Conservation (phyloP, 2,329 filamentous ascomycete genomes). For the Colletotrichum limetticola region DNA sequence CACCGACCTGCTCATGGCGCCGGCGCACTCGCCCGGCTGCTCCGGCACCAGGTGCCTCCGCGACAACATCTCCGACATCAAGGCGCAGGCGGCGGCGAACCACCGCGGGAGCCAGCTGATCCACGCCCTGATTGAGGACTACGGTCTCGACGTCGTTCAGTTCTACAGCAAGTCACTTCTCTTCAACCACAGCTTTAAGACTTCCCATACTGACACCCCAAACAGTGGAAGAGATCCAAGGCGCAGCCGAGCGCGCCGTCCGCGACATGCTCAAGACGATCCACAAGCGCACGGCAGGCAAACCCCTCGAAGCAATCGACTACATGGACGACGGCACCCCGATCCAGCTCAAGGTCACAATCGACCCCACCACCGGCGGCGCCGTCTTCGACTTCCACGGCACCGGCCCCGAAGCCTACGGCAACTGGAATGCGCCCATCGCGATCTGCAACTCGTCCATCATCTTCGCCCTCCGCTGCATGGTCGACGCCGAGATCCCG, state of each 20-base stretch:
- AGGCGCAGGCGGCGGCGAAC: slow-evolving; percentile 88
- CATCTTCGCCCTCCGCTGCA: slow-evolving; percentile 46
- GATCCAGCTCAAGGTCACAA: slow-evolving; percentile 79
- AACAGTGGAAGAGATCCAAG: slow-evolving; percentile 78
- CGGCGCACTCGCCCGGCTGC: slow-evolving; percentile 79
- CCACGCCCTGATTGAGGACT: slow-evolving; percentile 76
- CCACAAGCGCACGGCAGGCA: slow-evolving; percentile 74
- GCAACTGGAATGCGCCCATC: slow-evolving; percentile 44
- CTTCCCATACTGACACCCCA: background rate
- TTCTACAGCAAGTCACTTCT: slow-evolving; percentile 52
- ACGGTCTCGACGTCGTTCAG: slow-evolving; percentile 76
- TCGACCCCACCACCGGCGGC: slow-evolving; percentile 78
- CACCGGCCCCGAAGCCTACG: slow-evolving; percentile 43
- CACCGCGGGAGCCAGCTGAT: slow-evolving; percentile 85
- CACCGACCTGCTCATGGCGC: slow-evolving; percentile 76
- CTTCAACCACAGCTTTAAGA: background rate
- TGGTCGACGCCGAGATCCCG: slow-evolving; percentile 47
- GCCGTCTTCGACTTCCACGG: slow-evolving; percentile 69
- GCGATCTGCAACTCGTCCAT: slow-evolving; percentile 47
- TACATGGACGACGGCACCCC: slow-evolving; percentile 90
- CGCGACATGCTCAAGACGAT: slow-evolving; percentile 78
- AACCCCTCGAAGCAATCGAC: slow-evolving; percentile 79
- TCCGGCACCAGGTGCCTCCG: slow-evolving; percentile 81
- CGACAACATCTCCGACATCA: slow-evolving; percentile 88
- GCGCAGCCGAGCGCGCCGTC: slow-evolving; percentile 82